Evolutionary conservation across 2,329 filamentous ascomycete genomes (phyloP).

Genomic region (Colletotrichum camelliae): DNA sequence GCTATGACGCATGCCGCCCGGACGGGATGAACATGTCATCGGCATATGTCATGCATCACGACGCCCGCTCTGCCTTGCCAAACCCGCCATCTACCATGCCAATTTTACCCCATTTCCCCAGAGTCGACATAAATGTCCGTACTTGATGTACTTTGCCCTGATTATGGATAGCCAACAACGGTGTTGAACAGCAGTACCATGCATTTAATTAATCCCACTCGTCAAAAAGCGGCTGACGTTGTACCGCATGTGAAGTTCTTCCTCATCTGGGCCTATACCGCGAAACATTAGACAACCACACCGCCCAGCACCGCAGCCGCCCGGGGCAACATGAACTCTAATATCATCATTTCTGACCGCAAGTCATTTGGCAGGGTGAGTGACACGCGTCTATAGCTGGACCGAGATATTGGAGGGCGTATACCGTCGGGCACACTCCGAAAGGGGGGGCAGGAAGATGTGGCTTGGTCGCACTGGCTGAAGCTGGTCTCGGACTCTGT

Average conservation of each 20-base stretch:
- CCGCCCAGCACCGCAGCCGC: background rate
- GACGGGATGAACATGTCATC: slow-evolving; percentile 18
- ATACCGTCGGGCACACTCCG: background rate
- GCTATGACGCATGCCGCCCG: background rate
- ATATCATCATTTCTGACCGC: background rate
- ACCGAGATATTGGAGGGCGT: background rate
- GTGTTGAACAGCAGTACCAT: background rate
- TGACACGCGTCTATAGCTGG: background rate
- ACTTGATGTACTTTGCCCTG: background rate
- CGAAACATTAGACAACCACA: background rate
- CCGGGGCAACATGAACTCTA: background rate
- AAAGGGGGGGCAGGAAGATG: background rate
- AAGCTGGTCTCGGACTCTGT: background rate
- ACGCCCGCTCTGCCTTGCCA: slow-evolving; percentile 17
- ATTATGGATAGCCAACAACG: background rate
- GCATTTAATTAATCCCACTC: background rate
- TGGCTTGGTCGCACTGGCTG: background rate
- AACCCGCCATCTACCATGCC: background rate
- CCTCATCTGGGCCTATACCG: background rate
- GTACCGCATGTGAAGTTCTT: background rate
- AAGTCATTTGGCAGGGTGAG: background rate
- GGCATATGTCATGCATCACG: slow-evolving; percentile 14
- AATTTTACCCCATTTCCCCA: background rate
- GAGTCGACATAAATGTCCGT: background rate
- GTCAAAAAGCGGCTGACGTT: background rate